Evolutionary conservation across 495 filamentous ascomycete genomes (phyloP), one percentile per base, ranked within the genome.

Genomic region (Penicillium mononematosum): DNA sequence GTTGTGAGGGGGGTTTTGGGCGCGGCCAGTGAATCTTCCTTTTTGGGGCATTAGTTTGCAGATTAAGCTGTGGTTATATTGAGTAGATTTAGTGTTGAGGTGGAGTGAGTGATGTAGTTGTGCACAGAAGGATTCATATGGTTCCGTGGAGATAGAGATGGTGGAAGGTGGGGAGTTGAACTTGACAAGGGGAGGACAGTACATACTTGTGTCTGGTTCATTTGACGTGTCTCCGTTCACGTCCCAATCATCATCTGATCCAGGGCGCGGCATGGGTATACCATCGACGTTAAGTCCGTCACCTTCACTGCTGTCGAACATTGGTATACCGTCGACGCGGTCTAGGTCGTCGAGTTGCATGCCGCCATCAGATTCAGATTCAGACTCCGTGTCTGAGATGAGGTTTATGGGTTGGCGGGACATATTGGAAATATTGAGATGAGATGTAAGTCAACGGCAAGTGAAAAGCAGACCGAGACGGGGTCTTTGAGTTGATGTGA

Each of bases 281-380:
- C n/a, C 25, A 9, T 43, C 29, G 1, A 46, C 3, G 10, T 39
- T 39, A 17, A 39, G n/a, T 16, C 4, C 14, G 45, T 19, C 14
- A 45, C 27, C 17, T 3, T 48, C 34, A 22, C 38, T 24, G 2
- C 27, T 31, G 5, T 8, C 11, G 3, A 45, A 16, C 24, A 41
- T 39, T 27, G 49, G 36, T 10, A 41, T 12, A 14, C n/a, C 25
- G n/a, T 43, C 29, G 14, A 27, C 5, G 11, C 20, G 19, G 16
- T 27, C 44, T 34, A 16, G 19, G 20, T 22, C 5, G 24, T 56
- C 49, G 12, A 59, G 44, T 5, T 59, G 43, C 57, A 59, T 59
- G 25, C 57, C 57, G 4, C 50, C 57, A 48, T 53, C 56, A 1
- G 56, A 58, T 0, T 58, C 56, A 0, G 56, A 53, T 48, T 58